Base-by-base conservation (phyloP, 1,284 basidiomycete genomes). In the Wolfiporia cocos region DNA sequence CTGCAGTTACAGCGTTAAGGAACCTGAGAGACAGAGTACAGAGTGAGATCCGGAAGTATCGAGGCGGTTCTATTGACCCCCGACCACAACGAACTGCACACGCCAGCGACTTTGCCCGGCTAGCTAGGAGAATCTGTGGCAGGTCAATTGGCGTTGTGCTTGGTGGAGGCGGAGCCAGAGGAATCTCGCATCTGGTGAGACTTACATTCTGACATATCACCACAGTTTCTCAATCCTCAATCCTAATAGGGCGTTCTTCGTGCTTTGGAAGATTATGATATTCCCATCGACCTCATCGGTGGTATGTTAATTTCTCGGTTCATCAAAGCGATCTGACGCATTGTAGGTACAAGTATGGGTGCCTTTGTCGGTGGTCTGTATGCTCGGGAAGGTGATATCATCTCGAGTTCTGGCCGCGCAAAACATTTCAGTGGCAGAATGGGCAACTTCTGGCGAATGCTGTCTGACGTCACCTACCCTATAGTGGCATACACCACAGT, bases 401-500 rank as follows among this genome's bases (percentile, higher is more conserved):
- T 98, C 32, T 90, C 89, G 24, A 87, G 81, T 41, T 73, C 87
- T 5, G 93, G 87, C 2, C 76, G 94, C 34, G 81, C 88, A n/a
- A 95, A 92, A 60, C 85, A 90, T 42, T 95, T 98, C 63, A 86
- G 90, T 45, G 85, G 89, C 2, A 73, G 86, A 43, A 94, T 98
- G 92, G 81, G 87, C 4, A 95, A 92, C 49, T 81, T 97, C 48
- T 97, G 93, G 92, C 76, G 95, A 37, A 84, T 98, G 41, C 66
- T 97, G 39, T 94, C 91, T 7, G 95, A 98, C 65, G 81, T 98
- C 39, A 99, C 95, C 5, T 99, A 97, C 63, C 96, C 95, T 0
- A 81, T 96, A 21, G 92, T 96, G 32, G 93, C 95, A 3, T 99
- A 99, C 64, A 99, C 95, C 0, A 99, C 96, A 20, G 95, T 92